These are phyloP conservation scores for Ustilago bromivora DNA, from an alignment of 1,284 basidiomycete genomes.

Conservation along the genomic window DNA sequence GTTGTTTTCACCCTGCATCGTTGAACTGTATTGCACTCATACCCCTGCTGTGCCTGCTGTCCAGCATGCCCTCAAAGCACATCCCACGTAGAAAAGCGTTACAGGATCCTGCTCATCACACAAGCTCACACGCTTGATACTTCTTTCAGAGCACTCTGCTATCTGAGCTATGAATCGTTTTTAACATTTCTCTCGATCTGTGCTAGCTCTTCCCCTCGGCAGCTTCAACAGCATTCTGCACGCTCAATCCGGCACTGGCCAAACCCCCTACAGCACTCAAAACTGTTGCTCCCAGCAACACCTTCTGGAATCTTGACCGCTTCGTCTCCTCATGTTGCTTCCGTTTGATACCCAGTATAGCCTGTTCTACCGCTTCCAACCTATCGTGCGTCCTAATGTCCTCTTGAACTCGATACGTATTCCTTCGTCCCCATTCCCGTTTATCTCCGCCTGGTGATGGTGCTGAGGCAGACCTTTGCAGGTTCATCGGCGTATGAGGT, in stretches of 20 bases:
- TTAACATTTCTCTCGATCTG: neutral
- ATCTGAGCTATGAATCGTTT: neutral
- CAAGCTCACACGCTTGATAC: neutral
- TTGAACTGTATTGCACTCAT: no score
- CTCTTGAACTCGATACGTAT: neutral
- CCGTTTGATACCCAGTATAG: constrained; percentile 10
- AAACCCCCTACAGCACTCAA: constrained; percentile 9
- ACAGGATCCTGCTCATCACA: no score
- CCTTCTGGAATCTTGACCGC: constrained; percentile 11
- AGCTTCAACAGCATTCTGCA: constrained; percentile 18
- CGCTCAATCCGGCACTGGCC: constrained; percentile 9
- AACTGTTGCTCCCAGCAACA: neutral
- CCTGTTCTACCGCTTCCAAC: constrained; percentile 2
- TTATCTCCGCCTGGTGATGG: neutral
- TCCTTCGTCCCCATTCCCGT: neutral
- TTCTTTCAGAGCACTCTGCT: neutral
- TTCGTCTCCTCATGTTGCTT: constrained; percentile 13
- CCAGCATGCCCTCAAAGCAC: no score
- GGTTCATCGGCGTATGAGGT: neutral
- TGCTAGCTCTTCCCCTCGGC: neutral
- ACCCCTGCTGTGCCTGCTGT: no score
- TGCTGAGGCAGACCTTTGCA: neutral
- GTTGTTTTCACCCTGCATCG: no score
- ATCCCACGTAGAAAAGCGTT: no score
- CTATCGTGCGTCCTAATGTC: neutral